phyloP scores from a whole-genome alignment of 306 rosid genomes.

The Glycyrrhiza uralensis region DNA sequence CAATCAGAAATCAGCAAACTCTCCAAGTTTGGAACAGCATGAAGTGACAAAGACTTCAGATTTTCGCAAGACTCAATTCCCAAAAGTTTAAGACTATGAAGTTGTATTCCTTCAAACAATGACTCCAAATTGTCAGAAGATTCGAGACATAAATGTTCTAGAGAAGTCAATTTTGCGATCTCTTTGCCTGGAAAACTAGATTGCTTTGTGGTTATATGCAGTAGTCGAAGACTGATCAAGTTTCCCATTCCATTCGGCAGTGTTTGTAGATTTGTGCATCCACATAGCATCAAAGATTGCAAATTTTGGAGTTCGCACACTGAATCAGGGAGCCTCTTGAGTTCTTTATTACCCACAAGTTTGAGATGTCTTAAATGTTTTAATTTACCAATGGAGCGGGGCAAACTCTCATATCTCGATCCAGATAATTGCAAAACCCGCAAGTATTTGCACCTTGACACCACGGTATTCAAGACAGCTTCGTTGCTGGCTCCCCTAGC shows the following conservation, averaged over 20 bases:
- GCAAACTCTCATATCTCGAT: not conserved
- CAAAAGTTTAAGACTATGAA: not conserved
- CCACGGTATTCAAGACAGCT: not conserved
- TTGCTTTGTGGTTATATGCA: not conserved
- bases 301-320: not conserved
- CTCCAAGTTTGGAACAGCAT: not conserved
- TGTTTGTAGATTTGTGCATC: not conserved
- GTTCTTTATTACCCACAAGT: not conserved
- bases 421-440: not conserved
- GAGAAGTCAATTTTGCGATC: not conserved
- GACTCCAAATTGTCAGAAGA: not conserved
- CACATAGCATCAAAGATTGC: not conserved
- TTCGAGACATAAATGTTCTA: not conserved
- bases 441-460: not conserved
- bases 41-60: not conserved
- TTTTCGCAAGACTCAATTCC: accelerated
- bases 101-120: not conserved
- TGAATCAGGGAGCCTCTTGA: not conserved
- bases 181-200: not conserved
- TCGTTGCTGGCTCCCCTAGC: not conserved
- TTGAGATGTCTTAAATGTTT: slow-evolving; percentile 1
- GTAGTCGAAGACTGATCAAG: not conserved
- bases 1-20: not conserved
- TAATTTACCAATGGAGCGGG: not conserved
- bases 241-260: not conserved